Evolutionary conservation across 192 early-diverging fungal species (phyloP), one percentile per base, ranked within the genome.

Genomic region (Phlyctochytrium bullatum): DNA sequence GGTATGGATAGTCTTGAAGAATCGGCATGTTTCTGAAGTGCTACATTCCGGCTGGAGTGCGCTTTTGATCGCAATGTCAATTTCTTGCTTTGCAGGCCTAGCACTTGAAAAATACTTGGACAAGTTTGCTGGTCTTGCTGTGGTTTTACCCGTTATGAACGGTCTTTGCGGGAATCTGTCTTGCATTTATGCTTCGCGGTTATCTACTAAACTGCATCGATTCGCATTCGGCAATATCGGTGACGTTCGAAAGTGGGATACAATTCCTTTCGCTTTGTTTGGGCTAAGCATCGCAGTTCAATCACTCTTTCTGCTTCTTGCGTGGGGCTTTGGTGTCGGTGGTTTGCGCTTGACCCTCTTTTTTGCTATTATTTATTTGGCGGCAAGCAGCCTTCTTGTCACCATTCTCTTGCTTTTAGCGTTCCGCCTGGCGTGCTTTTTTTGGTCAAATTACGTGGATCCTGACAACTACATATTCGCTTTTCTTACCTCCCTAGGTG

Each of bases 11-110:
- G 69, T 74, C n/a, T 33, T 73, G 10, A n/a, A 52, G n/a, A 74
- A 73, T 24, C n/a, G 30, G n/a, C 54, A 74, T 34, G 91, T 92
- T 34, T 72, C 81, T 14, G 77, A 83, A 53, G 78, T 92, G n/a
- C 59, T 91, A 0, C 74, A 74, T 64, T 80, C 79, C 34, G 93
- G 91, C 28, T 94, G 92, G 90, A 77, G 83, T 1, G 89, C 92
- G 0, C 76, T 94, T 23, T 76, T 92, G 12, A 77, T 82, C 36
- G 91, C 93, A 4, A 91, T 92, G 76, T 68, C 83, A 2, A 92
- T 81, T 33, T 73, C 72, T 30, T 86, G 86, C 61, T 70, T 85
- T 29, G 88, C 83, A 31, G 89, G 89, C 23, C 68, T 91, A 50
- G 84, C 87, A 1, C 61, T 91, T 28, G 89, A 91, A 61, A 74